Evolutionary conservation across 2,329 filamentous ascomycete genomes (phyloP).

Genomic region (Harringtonia lauricola): DNA sequence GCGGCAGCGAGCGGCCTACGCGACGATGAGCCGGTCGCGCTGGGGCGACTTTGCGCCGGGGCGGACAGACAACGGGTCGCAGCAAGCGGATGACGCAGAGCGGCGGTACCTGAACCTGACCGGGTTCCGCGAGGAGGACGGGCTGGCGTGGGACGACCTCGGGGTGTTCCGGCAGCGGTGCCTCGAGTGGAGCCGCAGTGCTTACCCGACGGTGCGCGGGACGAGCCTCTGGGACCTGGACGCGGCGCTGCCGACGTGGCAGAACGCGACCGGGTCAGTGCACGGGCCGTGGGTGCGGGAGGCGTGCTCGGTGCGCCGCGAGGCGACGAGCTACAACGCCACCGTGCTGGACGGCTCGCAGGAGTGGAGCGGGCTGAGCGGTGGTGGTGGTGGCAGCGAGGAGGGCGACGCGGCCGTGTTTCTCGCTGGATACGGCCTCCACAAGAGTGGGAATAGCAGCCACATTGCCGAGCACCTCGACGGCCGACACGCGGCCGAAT

Average conservation of each 20-base stretch:
- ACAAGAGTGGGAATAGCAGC: background rate
- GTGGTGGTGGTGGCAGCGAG: background rate
- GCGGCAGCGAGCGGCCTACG: constrained; percentile 40
- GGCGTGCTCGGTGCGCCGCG: constrained; percentile 33
- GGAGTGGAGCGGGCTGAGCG: constrained; percentile 44
- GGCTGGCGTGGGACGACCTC: constrained; percentile 69
- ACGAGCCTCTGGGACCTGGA: constrained; percentile 19
- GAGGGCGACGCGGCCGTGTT: background rate
- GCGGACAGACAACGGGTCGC: constrained; percentile 8
- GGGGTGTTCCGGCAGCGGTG: constrained; percentile 54
- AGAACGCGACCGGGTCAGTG: constrained; percentile 67
- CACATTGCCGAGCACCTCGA: background rate
- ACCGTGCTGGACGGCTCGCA: constrained; percentile 53
- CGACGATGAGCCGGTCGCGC: constrained; percentile 40
- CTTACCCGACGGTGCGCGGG: constrained; percentile 20
- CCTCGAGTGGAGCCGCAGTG: constrained; percentile 46
- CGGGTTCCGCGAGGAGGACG: constrained; percentile 64
- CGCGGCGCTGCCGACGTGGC: constrained; percentile 45
- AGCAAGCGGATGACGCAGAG: constrained; percentile 11
- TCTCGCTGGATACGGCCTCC: background rate
- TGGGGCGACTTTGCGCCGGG: constrained; percentile 51
- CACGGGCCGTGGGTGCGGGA: constrained; percentile 64
- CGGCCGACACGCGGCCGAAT: constrained; percentile 31
- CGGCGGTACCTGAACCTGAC: constrained; percentile 56
- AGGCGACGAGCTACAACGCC: constrained; percentile 46